Evolutionary conservation across 164 flowering plant genomes (phyloP), one percentile per base, ranked within the genome.

Genomic region (Umbellularia californica): DNA sequence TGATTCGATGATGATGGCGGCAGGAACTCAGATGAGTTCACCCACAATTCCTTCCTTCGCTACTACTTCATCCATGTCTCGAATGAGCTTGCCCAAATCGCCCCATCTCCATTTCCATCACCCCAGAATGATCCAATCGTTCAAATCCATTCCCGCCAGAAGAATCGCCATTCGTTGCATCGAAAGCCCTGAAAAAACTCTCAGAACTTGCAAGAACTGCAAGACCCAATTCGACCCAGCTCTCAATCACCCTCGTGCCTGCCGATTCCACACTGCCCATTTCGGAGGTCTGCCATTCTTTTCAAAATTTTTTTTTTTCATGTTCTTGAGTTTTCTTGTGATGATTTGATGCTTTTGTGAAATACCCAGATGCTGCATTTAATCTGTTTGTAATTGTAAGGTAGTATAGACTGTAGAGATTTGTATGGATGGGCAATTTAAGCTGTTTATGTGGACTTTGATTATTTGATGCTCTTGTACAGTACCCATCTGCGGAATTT

Each of bases 211-310:
- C 88, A 93, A 85, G 89, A 88, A 87, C 74, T 95, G 99, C 86
- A 95, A 93, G 77, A 80, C 88, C 75, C 97, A 92, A 64, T 95
- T 89, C 88, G 96, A 95, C 58, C 98, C 92, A 33, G 75, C 78
- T 24, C 90, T 88, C 76, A 92, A 93, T 76, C 86, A 90, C 76
- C 90, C 90, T 22, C 85, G 81, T 1, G 93, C 99, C 83, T 93
- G 99, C 81, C 87, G 94, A 14, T 95, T 86, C 75, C 97, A 95
- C 83, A 86, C 98, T 62, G 90, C 99, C 67, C 98, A 95, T 84
- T 95, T 90, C 71, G 99, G 97, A 68, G 99, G 99, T 93, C 86
- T 23, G 72, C 35, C 47, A 7, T 17, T 74, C 7, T 22, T 70
- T 35, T 22, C 17, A 13, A 5, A 25, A 0, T 25, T 30, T 74